Conservation (phyloP, 805 yeast species). For the Clavispora carvajalis region DNA sequence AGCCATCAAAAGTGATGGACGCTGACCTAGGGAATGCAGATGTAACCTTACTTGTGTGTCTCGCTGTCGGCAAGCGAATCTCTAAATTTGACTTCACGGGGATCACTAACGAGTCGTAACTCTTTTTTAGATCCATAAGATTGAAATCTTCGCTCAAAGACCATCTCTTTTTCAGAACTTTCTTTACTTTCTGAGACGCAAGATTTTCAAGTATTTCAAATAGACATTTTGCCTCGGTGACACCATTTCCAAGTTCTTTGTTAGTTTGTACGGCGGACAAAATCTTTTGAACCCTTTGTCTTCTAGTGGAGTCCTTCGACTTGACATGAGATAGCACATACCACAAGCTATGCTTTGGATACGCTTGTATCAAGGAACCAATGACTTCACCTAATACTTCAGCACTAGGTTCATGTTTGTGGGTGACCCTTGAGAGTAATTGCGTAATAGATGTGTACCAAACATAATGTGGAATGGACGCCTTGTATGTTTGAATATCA, state of each 20-base stretch:
- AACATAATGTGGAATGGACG: slow-evolving; percentile 42
- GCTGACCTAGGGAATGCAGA: slow-evolving; percentile 43
- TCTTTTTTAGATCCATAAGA: slow-evolving; percentile 25
- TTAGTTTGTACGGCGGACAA: slow-evolving; percentile 15
- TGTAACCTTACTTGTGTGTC: slow-evolving; percentile 34
- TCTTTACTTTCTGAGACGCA: slow-evolving; percentile 37
- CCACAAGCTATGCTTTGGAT: slow-evolving; percentile 88
- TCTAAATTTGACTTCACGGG: slow-evolving; percentile 72
- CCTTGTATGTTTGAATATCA: slow-evolving; percentile 41
- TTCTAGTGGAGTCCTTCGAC: slow-evolving; percentile 40
- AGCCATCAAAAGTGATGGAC: slow-evolving; percentile 48
- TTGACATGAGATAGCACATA: slow-evolving; percentile 64
- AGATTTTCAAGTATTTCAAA: slow-evolving; percentile 40
- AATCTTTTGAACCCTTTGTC: slow-evolving; percentile 22
- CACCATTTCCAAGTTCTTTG: slow-evolving; percentile 10
- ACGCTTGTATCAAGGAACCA: slow-evolving; percentile 49
- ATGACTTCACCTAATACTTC: slow-evolving; percentile 55
- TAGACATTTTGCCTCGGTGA: slow-evolving; percentile 27
- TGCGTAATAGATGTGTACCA: slow-evolving; percentile 90
- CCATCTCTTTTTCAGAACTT: slow-evolving; percentile 27
- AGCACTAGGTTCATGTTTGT: slow-evolving; percentile 52
- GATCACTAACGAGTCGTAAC: slow-evolving; percentile 50
- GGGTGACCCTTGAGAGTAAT: slow-evolving; percentile 71
- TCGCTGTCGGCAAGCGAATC: slow-evolving; percentile 51
- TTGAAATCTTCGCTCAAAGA: slow-evolving; percentile 39